These are phyloP conservation scores for Coemansia sp. DNA, from an alignment of 192 early-diverging fungal species.

Conservation along the genomic window DNA sequence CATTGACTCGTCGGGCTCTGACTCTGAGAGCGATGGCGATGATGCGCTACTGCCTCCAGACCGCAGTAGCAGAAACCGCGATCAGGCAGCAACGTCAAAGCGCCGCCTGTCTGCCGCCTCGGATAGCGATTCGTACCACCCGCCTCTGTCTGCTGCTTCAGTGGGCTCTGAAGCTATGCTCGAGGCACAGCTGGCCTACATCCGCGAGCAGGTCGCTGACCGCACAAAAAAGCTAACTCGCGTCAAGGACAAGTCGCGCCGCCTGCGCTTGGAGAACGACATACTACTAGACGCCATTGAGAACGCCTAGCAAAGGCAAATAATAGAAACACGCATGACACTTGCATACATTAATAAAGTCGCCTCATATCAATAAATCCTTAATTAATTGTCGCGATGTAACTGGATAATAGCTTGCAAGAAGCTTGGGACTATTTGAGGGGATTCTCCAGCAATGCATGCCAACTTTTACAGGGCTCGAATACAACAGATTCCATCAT, in stretches of 20 bases:
- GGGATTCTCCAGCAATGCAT: no score
- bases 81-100: not conserved
- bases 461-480: no score
- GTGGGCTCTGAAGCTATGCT: constrained; percentile 16
- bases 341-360: no score
- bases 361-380: no score
- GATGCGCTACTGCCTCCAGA: no score
- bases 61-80: not conserved
- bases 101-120: not conserved
- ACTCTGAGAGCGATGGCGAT: not conserved
- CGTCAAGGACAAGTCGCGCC: constrained; percentile 27
- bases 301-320: not conserved
- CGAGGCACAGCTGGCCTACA: constrained; percentile 32
- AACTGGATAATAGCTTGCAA: no score
- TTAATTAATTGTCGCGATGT: no score
- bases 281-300: constrained; percentile 34
- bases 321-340: no score
- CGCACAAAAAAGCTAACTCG: constrained; percentile 19
- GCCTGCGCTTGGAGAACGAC: constrained; percentile 45
- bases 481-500: no score
- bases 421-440: no score
- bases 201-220: constrained; percentile 20
- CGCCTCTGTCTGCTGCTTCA: constrained; percentile 1
- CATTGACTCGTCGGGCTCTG: not conserved
- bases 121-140: not conserved